Evolutionary conservation across 805 yeast species (phyloP).

Genomic region (Deakozyma indianensis): DNA sequence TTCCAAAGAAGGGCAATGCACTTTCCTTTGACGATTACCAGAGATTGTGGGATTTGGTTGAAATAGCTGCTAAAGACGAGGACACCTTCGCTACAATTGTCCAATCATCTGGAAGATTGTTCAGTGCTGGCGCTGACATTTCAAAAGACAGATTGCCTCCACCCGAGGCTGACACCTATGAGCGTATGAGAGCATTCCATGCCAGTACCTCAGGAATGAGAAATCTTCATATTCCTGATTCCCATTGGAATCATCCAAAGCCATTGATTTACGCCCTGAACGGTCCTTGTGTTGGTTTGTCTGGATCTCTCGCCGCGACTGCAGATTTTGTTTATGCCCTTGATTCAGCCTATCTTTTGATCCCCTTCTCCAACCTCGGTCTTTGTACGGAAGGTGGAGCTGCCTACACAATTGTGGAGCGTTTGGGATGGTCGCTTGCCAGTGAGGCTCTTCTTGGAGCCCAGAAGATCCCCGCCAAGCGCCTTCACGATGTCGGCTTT

Average conservation of each 20-base stretch:
- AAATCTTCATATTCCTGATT: constrained; percentile 52
- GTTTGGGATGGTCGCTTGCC: constrained; percentile 61
- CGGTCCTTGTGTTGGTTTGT: constrained; percentile 77
- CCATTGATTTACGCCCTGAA: constrained; percentile 60
- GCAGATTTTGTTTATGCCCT: constrained; percentile 65
- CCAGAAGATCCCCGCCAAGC: constrained; percentile 47
- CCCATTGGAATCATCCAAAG: constrained; percentile 57
- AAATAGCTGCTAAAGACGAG: constrained; percentile 46
- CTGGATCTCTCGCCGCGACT: constrained; percentile 58
- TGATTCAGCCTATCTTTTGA: constrained; percentile 40
- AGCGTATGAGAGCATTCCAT: background rate
- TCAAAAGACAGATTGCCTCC: constrained; percentile 15
- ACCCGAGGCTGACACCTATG: background rate
- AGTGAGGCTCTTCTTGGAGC: constrained; percentile 61
- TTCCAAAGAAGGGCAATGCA: constrained; percentile 52
- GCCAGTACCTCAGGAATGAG: background rate
- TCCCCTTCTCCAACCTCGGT: constrained; percentile 74
- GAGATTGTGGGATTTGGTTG: constrained; percentile 33
- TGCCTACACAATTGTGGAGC: constrained; percentile 48
- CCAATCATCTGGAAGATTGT: constrained; percentile 58
- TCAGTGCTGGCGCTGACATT: constrained; percentile 78
- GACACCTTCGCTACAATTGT: constrained; percentile 50
- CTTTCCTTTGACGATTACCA: constrained; percentile 38
- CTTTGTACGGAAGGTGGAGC: constrained; percentile 74
- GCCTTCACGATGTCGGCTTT: constrained; percentile 42